A percentile compares a stretch with the other conserved stretches of the same genome.
Conservation (phyloP, 2,329 filamentous ascomycete species). For the Tolypocladium album region DNA sequence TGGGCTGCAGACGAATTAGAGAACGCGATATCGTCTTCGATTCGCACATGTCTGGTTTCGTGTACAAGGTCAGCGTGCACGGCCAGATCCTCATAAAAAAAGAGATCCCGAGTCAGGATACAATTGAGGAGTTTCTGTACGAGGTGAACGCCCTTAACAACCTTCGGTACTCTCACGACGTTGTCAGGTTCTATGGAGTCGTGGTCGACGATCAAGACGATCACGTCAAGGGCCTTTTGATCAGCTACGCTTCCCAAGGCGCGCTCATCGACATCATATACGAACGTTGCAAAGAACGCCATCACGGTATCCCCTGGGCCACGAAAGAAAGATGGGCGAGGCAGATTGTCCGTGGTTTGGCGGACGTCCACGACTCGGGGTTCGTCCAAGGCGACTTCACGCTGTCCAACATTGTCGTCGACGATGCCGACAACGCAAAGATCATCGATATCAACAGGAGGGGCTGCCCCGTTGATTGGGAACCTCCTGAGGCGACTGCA, state of each 20-base stretch:
- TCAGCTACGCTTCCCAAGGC: slow-evolving; percentile 77
- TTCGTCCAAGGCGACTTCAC: slow-evolving; percentile 98
- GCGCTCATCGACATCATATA: slow-evolving; percentile 87
- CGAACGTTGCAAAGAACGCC: slow-evolving; percentile 53
- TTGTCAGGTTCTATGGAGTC: slow-evolving; percentile 80
- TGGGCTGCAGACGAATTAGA: slow-evolving; percentile 51
- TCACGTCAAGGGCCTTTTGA: slow-evolving; percentile 76
- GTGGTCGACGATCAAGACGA: slow-evolving; percentile 82
- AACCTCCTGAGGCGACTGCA: slow-evolving; percentile 79
- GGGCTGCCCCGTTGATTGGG: slow-evolving; percentile 97
- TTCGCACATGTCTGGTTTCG: slow-evolving; percentile 90
- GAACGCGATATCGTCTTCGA: slow-evolving; percentile 77
- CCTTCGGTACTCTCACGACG: slow-evolving; percentile 59
- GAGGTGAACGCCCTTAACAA: slow-evolving; percentile 90
- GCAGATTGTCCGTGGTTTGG: slow-evolving; percentile 81
- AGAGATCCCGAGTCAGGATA: slow-evolving; percentile 92
- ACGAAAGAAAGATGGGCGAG: slow-evolving; percentile 78
- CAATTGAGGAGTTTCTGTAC: slow-evolving; percentile 92
- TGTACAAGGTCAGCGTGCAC: slow-evolving; percentile 77
- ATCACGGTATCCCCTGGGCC: slow-evolving; percentile 52
- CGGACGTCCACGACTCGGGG: slow-evolving; percentile 88
- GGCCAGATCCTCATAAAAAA: slow-evolving; percentile 79
- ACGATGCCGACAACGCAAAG: slow-evolving; percentile 72
- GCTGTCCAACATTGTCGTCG: slow-evolving; percentile 91
- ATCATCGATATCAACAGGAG: slow-evolving; percentile 98